phyloP scores from a whole-genome alignment of 2,329 filamentous ascomycete genomes.

The Pyricularia pennisetigena region DNA sequence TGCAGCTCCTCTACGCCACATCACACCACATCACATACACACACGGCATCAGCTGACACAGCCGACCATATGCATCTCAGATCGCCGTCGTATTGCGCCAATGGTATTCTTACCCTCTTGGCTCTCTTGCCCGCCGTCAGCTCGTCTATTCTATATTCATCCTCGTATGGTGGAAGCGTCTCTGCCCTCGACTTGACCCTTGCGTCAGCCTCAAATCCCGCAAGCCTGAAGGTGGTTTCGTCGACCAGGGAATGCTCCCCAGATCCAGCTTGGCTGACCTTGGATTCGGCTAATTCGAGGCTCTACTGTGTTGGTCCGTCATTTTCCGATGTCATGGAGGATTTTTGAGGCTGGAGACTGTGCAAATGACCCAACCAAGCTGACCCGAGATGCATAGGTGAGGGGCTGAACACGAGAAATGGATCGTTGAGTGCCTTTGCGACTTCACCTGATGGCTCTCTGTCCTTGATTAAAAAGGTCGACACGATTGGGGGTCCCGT shows the following conservation, averaged over 20 bases:
- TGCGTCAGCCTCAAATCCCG: constrained; percentile 5
- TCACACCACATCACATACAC: background rate
- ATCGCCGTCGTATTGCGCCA: background rate
- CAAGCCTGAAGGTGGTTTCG: constrained; percentile 29
- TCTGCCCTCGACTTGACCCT: constrained; percentile 35
- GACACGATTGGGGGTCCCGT: constrained; percentile 31
- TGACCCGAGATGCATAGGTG: constrained; percentile 26
- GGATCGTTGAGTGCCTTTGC: constrained; percentile 35
- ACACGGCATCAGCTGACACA: background rate
- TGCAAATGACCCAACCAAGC: background rate
- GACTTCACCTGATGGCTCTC: constrained; percentile 24
- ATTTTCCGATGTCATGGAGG: background rate
- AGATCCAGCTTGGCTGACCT: constrained; percentile 51
- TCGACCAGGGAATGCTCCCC: constrained; percentile 36
- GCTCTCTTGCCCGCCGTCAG: constrained; percentile 13
- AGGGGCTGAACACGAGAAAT: constrained; percentile 36
- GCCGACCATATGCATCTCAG: background rate
- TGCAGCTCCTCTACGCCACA: background rate
- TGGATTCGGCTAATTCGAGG: constrained; percentile 35
- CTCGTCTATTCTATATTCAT: constrained; percentile 31
- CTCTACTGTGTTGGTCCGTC: constrained; percentile 40
- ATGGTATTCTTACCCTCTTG: constrained; percentile 6
- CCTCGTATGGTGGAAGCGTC: constrained; percentile 37
- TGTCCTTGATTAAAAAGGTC: constrained; percentile 26
- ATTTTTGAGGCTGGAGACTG: background rate